phyloP scores from a whole-genome alignment of 371 early-diverging fungal genomes.

The Smittium mucronatum region DNA sequence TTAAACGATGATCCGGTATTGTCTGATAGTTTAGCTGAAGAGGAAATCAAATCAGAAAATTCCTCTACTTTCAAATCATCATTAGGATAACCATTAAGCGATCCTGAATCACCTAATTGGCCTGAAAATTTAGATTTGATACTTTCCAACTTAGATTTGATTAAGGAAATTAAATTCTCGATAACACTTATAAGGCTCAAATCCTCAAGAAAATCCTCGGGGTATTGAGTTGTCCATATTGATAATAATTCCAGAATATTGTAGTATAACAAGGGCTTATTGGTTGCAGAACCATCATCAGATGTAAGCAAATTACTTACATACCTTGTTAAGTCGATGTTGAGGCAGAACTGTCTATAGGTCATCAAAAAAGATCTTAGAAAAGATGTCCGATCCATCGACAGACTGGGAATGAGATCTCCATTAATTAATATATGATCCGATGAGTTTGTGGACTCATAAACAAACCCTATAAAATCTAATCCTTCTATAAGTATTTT shows the following conservation, averaged over 20 bases:
- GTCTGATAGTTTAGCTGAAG: not conserved
- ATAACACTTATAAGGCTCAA: slow-evolving; percentile 21
- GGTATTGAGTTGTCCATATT: slow-evolving; percentile 49
- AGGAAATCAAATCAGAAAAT: not conserved
- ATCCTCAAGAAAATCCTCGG: slow-evolving; percentile 55
- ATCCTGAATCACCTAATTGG: not conserved
- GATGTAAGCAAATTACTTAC: not conserved
- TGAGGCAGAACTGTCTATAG: slow-evolving; percentile 27
- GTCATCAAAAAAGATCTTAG: slow-evolving; percentile 31
- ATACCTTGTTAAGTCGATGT: slow-evolving; percentile 1
- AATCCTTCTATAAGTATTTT: slow-evolving; percentile 1
- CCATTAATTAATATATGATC: not conserved
- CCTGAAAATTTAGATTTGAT: not conserved
- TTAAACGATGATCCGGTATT: too few species aligned
- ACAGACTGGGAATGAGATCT: slow-evolving; percentile 19
- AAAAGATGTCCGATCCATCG: slow-evolving; percentile 30
- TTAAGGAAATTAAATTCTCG: not conserved
- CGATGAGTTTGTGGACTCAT: not conserved
- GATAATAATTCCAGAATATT: slow-evolving; percentile 42
- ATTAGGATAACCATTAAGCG: not conserved
- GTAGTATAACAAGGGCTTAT: slow-evolving; percentile 30
- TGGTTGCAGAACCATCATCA: slow-evolving; percentile 5
- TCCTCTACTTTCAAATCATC: not conserved
- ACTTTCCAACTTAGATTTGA: not conserved
- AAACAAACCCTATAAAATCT: slow-evolving; percentile 4